Conservation (phyloP, 2,329 filamentous ascomycete species). For the Neofusicoccum sp. region DNA sequence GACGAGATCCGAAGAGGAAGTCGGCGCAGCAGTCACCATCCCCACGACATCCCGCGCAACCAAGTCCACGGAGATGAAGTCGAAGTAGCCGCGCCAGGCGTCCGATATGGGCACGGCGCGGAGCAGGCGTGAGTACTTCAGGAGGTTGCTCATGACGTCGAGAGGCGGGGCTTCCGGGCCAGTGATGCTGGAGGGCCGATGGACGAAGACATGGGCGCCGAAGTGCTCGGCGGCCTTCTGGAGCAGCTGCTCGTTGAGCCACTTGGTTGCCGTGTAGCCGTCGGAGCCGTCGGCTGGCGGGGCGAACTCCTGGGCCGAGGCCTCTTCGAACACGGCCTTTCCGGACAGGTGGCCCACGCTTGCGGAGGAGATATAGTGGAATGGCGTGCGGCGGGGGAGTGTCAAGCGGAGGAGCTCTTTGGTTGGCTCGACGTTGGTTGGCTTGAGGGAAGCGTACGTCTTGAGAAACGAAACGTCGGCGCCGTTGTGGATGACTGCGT, state of each 20-base stretch:
- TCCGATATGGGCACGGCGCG: no score
- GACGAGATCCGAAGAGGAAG: no score
- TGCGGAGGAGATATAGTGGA: constrained; percentile 23
- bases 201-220: constrained; percentile 28
- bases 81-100: no score
- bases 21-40: no score
- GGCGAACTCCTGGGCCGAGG: constrained; percentile 19
- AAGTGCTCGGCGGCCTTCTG: constrained; percentile 27
- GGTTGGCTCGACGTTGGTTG: constrained; percentile 24
- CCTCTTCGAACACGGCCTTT: neutral
- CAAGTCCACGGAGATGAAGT: no score
- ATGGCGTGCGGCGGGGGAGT: constrained; percentile 17
- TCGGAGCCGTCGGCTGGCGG: constrained; percentile 31
- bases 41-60: no score
- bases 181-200: constrained; percentile 18
- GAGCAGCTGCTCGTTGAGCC: constrained; percentile 40
- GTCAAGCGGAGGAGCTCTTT: constrained; percentile 14
- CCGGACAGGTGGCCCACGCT: neutral
- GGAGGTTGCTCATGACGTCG: constrained; percentile 12
- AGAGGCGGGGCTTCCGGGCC: neutral
- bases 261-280: constrained; percentile 41
- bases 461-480: constrained; percentile 27
- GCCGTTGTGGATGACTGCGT: constrained; percentile 25
- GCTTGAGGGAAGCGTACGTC: constrained; percentile 23
- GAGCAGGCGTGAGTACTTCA: neutral